These are phyloP conservation scores for Candida orba DNA, from an alignment of 805 yeast genomes.

Conservation along the genomic window DNA sequence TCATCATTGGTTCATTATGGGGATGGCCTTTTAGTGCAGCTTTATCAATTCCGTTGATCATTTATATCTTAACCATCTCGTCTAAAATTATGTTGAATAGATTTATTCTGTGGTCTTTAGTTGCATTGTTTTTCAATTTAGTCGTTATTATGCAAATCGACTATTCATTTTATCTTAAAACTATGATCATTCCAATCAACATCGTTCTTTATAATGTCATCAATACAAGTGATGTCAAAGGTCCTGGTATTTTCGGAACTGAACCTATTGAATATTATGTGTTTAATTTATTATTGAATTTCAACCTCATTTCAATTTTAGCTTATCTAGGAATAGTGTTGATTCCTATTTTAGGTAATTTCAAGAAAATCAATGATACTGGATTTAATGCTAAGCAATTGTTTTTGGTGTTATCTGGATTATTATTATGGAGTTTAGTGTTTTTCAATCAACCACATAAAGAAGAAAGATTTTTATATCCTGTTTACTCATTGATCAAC, in stretches of 20 bases:
- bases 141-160: constrained; percentile 40
- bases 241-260: constrained; percentile 86
- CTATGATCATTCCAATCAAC: constrained; percentile 69
- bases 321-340: constrained; percentile 33
- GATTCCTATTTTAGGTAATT: constrained; percentile 18
- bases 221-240: constrained; percentile 53
- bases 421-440: constrained; percentile 58
- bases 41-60: constrained; percentile 53
- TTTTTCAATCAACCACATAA: constrained; percentile 81
- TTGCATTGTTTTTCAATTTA: constrained; percentile 19
- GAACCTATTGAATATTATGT: constrained; percentile 74
- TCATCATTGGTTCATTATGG: constrained; percentile 60
- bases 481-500: constrained; percentile 66
- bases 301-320: constrained; percentile 46
- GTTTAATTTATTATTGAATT: constrained; percentile 64
- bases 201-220: constrained; percentile 79
- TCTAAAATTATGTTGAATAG: constrained; percentile 7
- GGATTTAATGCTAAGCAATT: constrained; percentile 3
- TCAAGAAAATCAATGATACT: constrained; percentile 8
- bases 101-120: constrained; percentile 19
- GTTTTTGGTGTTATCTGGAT: constrained; percentile 37
- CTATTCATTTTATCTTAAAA: constrained; percentile 50
- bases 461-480: constrained; percentile 87
- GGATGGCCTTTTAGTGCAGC: constrained; percentile 91
- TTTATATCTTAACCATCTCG: constrained; percentile 25